These are phyloP conservation scores for Kluyveromyces sp. DNA, from an alignment of 1,139 yeast genomes.

Conservation along the genomic window DNA sequence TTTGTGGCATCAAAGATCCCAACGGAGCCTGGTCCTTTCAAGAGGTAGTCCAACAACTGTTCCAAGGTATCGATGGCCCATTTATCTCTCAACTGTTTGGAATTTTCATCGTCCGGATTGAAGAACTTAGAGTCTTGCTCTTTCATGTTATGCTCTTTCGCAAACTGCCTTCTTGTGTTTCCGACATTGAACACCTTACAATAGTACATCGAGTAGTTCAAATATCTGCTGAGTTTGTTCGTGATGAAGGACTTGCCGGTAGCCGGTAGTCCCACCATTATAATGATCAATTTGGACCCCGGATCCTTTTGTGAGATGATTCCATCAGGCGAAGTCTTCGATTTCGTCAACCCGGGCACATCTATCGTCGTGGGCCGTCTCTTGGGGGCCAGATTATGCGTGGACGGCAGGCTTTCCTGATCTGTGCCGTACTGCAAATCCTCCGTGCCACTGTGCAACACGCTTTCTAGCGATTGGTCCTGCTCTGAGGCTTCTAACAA, in stretches of 20 bases:
- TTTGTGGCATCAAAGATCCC: constrained; percentile 96
- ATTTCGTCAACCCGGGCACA: constrained; percentile 86
- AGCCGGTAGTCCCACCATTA: constrained; percentile 92
- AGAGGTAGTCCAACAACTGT: constrained; percentile 70
- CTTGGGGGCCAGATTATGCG: constrained; percentile 18
- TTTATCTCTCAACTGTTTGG: constrained; percentile 67
- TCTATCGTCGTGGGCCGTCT: constrained; percentile 71
- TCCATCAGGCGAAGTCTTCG: constrained; percentile 80
- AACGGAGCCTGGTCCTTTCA: constrained; percentile 79
- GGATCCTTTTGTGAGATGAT: constrained; percentile 60
- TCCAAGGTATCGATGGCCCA: constrained; percentile 97
- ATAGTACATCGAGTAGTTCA: constrained; percentile 90
- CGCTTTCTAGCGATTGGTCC: neutral
- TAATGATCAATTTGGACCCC: constrained; percentile 80
- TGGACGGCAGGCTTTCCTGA: constrained; percentile 8
- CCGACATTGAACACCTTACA: constrained; percentile 91
- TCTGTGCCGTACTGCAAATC: constrained; percentile 1
- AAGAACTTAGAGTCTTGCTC: constrained; percentile 77
- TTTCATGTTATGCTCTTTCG: constrained; percentile 31
- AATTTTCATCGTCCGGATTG: constrained; percentile 66
- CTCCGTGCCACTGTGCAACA: neutral
- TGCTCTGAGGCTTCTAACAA: constrained; percentile 9
- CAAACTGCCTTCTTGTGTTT: constrained; percentile 75
- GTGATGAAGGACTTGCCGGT: constrained; percentile 91
- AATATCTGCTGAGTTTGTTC: constrained; percentile 75